Evolutionary conservation across 306 rosid genomes (phyloP).

Genomic region (Cyamopsis tetragonoloba): DNA sequence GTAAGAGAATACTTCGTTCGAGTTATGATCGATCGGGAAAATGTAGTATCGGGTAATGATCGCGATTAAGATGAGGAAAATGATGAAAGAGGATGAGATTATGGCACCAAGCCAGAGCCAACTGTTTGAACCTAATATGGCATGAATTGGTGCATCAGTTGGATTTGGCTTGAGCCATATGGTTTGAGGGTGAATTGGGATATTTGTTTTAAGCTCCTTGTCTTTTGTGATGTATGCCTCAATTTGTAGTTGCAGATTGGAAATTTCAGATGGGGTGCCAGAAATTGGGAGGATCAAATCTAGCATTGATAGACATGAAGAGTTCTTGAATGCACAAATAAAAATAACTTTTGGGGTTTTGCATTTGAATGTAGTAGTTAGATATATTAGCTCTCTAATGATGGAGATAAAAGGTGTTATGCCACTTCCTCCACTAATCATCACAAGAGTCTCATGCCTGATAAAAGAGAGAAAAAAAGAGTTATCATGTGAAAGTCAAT

Average conservation of each 20-base stretch:
- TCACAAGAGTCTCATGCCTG: constrained; percentile 61
- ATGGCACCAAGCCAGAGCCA: constrained; percentile 80
- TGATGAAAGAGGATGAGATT: constrained; percentile 53
- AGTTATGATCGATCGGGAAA: constrained; percentile 59
- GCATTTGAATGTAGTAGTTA: constrained; percentile 25
- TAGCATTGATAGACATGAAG: constrained; percentile 52
- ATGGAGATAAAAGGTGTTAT: constrained; percentile 82
- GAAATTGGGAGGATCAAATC: constrained; percentile 60
- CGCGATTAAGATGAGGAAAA: constrained; percentile 53
- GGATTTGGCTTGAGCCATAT: constrained; percentile 47
- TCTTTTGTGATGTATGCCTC: constrained; percentile 71
- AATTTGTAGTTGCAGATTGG: constrained; percentile 47
- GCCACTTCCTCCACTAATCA: constrained; percentile 87
- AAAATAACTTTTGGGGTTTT: constrained; percentile 54
- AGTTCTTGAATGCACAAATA: constrained; percentile 49
- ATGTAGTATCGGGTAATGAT: constrained; percentile 52
- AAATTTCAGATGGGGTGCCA: constrained; percentile 31
- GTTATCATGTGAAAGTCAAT: background rate
- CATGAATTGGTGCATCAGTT: constrained; percentile 48
- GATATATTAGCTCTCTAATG: constrained; percentile 49
- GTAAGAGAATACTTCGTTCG: constrained; percentile 39
- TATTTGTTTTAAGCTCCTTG: constrained; percentile 27
- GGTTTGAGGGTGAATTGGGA: constrained; percentile 9
- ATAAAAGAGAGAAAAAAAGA: background rate
- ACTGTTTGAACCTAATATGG: constrained; percentile 51